Conservation (phyloP, 1,284 basidiomycete genomes). For the Pseudozyma sp. region DNA sequence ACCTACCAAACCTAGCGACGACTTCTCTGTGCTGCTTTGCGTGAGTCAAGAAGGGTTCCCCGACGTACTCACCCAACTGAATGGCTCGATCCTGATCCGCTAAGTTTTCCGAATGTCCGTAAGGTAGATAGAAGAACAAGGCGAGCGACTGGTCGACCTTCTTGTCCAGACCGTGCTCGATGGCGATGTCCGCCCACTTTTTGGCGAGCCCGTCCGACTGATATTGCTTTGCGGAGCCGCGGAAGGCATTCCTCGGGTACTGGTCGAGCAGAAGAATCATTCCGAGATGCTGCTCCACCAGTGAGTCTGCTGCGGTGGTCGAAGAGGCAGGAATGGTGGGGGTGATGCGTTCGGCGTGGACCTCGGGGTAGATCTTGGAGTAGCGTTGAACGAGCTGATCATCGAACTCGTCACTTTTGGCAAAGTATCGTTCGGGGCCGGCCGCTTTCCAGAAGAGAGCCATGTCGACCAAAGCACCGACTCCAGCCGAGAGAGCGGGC, state of each 20-base stretch:
- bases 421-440: slow-evolving; percentile 35
- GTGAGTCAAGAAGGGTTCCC: slow-evolving; percentile 21
- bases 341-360: slow-evolving; percentile 17
- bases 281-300: slow-evolving; percentile 32
- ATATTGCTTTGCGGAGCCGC: slow-evolving; percentile 28
- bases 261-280: slow-evolving; percentile 47
- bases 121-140: slow-evolving; percentile 39
- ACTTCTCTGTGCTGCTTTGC: slow-evolving; percentile 32
- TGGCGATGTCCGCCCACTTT: slow-evolving; percentile 38
- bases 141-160: slow-evolving; percentile 9
- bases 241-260: slow-evolving; percentile 38
- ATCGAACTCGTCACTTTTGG: slow-evolving; percentile 30
- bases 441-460: slow-evolving; percentile 38
- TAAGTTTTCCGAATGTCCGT: slow-evolving; percentile 33
- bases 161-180: slow-evolving; percentile 16
- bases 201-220: slow-evolving; percentile 21
- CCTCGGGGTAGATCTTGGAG: slow-evolving; percentile 21
- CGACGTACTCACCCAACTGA: slow-evolving; percentile 21
- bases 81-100: slow-evolving; percentile 33
- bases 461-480: slow-evolving; percentile 31
- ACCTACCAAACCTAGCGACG: slow-evolving; percentile 32
- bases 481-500: slow-evolving; percentile 22
- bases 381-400: slow-evolving; percentile 28
- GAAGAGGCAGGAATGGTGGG: slow-evolving; percentile 6
- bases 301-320: not conserved